These are phyloP conservation scores for Candida schatavii DNA, from an alignment of 805 yeast species.

Conservation along the genomic window DNA sequence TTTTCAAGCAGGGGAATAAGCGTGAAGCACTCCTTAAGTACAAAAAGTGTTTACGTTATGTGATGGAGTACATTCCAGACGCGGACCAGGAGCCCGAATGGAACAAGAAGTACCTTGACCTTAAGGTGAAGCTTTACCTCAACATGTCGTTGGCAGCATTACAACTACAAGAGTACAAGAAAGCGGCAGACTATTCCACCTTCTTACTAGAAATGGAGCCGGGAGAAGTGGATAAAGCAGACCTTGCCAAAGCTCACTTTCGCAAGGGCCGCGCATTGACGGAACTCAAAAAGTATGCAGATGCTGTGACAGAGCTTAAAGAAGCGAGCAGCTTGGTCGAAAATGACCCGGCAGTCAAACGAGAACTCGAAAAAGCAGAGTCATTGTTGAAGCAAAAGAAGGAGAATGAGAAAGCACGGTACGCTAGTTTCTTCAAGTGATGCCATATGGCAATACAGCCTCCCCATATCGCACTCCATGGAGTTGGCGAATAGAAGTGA, in stretches of 20 bases:
- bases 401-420: slow-evolving; percentile 49
- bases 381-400: slow-evolving; percentile 40
- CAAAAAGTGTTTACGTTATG: slow-evolving; percentile 62
- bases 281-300: slow-evolving; percentile 44
- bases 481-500: no score
- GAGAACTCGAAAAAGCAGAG: slow-evolving; percentile 43
- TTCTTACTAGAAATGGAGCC: slow-evolving; percentile 52
- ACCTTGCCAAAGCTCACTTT: slow-evolving; percentile 56
- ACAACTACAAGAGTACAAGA: slow-evolving; percentile 47
- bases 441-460: no score
- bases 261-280: slow-evolving; percentile 51
- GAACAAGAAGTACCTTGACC: slow-evolving; percentile 45
- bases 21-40: slow-evolving; percentile 61
- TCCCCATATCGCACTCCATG: no score
- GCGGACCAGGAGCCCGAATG: slow-evolving; percentile 56
- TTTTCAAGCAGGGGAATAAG: slow-evolving; percentile 53
- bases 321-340: slow-evolving; percentile 45
- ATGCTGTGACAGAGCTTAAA: slow-evolving; percentile 47
- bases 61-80: slow-evolving; percentile 73
- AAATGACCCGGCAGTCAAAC: slow-evolving; percentile 46
- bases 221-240: slow-evolving; percentile 27
- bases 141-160: slow-evolving; percentile 59
- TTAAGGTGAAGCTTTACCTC: slow-evolving; percentile 52
- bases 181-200: slow-evolving; percentile 51
- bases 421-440: slow-evolving; percentile 59